Evolutionary conservation across 768 basidiomycete genomes (phyloP), one percentile per base, ranked within the genome.

Genomic region (Lentinula aciculospora): DNA sequence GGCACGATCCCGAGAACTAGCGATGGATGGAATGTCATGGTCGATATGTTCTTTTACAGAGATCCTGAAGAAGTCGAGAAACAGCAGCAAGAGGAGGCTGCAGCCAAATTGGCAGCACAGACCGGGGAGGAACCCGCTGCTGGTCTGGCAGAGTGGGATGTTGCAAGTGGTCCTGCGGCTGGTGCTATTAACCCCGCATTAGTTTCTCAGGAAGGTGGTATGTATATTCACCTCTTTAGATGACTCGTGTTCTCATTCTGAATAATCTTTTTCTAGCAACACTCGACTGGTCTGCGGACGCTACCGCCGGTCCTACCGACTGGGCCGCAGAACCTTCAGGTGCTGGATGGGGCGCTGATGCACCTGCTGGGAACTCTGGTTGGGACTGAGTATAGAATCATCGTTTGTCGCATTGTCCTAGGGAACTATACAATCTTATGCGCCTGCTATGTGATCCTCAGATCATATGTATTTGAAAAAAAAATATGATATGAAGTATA

Each of bases 21-120:
- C 61, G 94, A 96, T 62, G 92, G 90, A 67, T 99, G 97, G 97
- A 91, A 87, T 71, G 89, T 97, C 73, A 97, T 98, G 92, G 94
- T 95, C 64, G 95, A 96, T 75, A 89, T 96, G 88, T 95, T 95
- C 89, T 94, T 98, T 88, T 98, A 98, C 85, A 92, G 96, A 68
- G 96, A 98, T 77, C 94, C 96, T 61, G 95, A 99, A 72, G 97
- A 99, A 76, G 91, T 98, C 65, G 95, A 98, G 85, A 92, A 90
- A 76, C 96, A 98, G 77, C 92, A 94, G 70, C 87, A 91, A 69
- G 95, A 94, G 71, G 93, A 92, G 71, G 91, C 92, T 27, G 85
- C 88, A 62, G 91, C 91, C 65, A 94, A 94, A 76, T 79, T 83
- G 62, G 80, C 83, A 61, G 83, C 82, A 51, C 84, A 80, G 62